Evolutionary conservation across 176 grass and related monocot genomes (phyloP), one percentile per base, ranked within the genome.

Genomic region (Saccharum officinarum): DNA sequence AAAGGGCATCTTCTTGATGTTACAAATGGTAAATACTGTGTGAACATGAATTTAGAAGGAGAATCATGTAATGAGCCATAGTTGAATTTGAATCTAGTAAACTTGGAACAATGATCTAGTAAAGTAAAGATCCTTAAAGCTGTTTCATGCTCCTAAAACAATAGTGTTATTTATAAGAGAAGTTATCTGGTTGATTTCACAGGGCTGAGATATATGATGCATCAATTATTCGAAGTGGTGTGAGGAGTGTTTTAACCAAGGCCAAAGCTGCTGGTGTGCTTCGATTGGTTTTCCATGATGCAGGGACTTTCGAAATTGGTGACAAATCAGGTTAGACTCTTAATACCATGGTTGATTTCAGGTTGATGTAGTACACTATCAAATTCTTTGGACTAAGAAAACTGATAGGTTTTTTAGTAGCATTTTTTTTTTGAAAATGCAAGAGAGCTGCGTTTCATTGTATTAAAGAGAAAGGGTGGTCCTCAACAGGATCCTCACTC

Each of bases 261-360:
- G 65, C 69, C 74, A 95, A 95, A 72, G 93, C 96, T 84, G 87
- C 93, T 72, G 93, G 96, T 6, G 80, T 98, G 70, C 93, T 98
- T 79, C 93, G 96, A 80, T 85, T 98, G 78, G 91, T 86, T 79
- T 98, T 98, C 80, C 96, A 98, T 86, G 96, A 98, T 82, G 96
- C 93, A 64, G 93, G 96, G 34, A 94, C 96, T 84, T 98, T 90
- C 54, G 91, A 95, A 63, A 67, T 91, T 69, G 61, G 76, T 59
- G 86, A 85, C n/a, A 87, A 89, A 85, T 94, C 96, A 92, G 96
- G 96, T 98, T 87, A 41, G 42, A 36, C 57, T 78, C 37, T 84
- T 65, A 73, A 42, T 68, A 12, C 74, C 60, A 60, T 55, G 14
- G 34, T 55, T 79, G 75, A 55, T 70, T 33, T 7, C 76, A 62